phyloP scores from a whole-genome alignment of 495 filamentous ascomycete species.

The Talaromyces wortmannii region DNA sequence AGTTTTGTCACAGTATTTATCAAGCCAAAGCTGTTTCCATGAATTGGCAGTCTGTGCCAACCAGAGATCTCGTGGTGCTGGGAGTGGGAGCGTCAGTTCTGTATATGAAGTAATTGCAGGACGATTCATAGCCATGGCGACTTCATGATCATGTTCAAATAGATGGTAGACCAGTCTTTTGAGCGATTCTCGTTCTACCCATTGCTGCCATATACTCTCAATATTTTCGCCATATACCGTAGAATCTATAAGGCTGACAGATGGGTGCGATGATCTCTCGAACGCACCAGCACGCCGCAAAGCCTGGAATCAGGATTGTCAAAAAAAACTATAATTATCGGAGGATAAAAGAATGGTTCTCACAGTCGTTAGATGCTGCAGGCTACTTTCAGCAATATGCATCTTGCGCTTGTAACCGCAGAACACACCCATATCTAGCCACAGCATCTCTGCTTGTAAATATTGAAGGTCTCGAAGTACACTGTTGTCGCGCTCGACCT shows the following conservation, averaged over 20 bases:
- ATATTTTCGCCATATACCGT: conserved; percentile 33
- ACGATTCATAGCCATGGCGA: conserved; percentile 45
- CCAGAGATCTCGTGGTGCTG: conserved; percentile 46
- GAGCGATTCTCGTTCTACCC: conserved; percentile 40
- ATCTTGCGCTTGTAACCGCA: conserved; percentile 57
- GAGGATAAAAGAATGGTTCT: not conserved
- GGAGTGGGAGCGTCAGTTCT: conserved; percentile 50
- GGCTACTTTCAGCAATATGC: conserved; percentile 55
- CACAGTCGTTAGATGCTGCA: conserved; percentile 40
- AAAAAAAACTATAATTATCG: too few relatives aligned
- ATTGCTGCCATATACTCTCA: conserved; percentile 45
- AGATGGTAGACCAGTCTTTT: conserved; percentile 50
- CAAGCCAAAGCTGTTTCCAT: conserved; percentile 41
- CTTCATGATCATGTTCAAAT: conserved; percentile 48
- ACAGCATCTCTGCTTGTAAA: conserved; percentile 46
- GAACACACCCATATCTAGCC: conserved; percentile 52
- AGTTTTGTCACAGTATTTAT: conserved; percentile 10
- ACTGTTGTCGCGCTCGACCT: conserved; percentile 51
- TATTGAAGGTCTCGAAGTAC: conserved; percentile 45
- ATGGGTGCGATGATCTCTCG: conserved; percentile 33
- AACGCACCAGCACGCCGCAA: conserved; percentile 20
- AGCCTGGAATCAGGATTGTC: conserved; percentile 7
- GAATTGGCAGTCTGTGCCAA: conserved; percentile 39
- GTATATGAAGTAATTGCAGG: conserved; percentile 48
- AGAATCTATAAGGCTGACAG: conserved; percentile 25